Conservation (phyloP, 345 rosid genomes). For the Kandelia obovata region DNA sequence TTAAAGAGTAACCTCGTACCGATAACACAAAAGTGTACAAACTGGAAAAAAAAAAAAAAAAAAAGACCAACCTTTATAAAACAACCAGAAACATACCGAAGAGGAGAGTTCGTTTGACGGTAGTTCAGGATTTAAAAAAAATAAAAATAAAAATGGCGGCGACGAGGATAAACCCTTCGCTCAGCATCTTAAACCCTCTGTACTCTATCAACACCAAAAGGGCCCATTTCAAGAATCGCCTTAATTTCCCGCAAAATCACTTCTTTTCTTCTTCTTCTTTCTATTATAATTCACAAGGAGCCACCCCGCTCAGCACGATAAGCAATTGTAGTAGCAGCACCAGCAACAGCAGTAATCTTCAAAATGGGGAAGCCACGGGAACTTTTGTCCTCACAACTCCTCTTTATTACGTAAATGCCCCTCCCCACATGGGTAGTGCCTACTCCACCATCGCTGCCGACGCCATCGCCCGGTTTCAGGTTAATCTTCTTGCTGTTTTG, state of each 20-base stretch:
- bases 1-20: too few species aligned
- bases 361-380: conserved; percentile 20
- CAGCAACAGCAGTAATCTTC: conserved; percentile 18
- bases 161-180: conserved; percentile 53
- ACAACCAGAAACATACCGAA: too few species aligned
- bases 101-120: too few species aligned
- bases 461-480: conserved; percentile 94
- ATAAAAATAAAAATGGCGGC: conserved; percentile 25
- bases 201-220: conserved; percentile 30
- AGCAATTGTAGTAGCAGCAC: conserved; percentile 34
- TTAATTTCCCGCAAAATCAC: conserved; percentile 36
- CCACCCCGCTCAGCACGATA: not conserved
- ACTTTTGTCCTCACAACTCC: conserved; percentile 88
- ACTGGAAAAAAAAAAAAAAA: too few species aligned
- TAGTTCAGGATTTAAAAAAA: too few species aligned
- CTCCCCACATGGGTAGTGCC: conserved; percentile 99
- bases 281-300: not conserved
- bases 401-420: conserved; percentile 96
- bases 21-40: too few species aligned
- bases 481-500: conserved; percentile 8
- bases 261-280: conserved; percentile 26
- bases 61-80: too few species aligned
- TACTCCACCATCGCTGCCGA: conserved; percentile 97
- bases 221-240: conserved; percentile 39
- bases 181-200: conserved; percentile 48